Base-by-base conservation (phyloP, 495 filamentous ascomycete genomes). In the Venustampulla echinocandica region DNA sequence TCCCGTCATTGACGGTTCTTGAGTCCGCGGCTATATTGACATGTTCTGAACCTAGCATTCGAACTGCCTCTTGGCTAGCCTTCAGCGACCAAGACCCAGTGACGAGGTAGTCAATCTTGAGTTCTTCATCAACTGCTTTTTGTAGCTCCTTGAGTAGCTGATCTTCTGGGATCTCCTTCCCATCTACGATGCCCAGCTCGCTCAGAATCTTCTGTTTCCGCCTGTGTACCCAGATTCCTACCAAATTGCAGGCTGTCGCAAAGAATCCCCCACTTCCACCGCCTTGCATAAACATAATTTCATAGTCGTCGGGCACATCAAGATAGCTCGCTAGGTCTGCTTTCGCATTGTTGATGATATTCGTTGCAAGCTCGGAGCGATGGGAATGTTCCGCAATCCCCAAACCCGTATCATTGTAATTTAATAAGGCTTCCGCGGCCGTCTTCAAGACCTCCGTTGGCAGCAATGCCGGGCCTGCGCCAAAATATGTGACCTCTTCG, bases 31-130 rank as follows among this genome's bases (percentile, higher is more conserved):
- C 87, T 25, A 95, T 63, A 62, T 95, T 94, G 57, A 93, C 81
- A 50, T 86, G 73, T 59, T 84, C 76, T 6, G 79, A 66, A 3
- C 90, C 90, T 0, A 93, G 61, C 2, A 97, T 64, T 28, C 87
- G 71, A 19, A 69, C 67, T 19, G 87, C 88, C 64, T 96, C 90
- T 63, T 90, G 83, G 34, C 76, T 81, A n/a, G 88, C 89, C 65
- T 97, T 95, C 51, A 85, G 70, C 22, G 85, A 90, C 90, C 92
- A 95, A n/a, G 79, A 77, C 47, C 90, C 90, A 28, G 92, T 94
- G 27, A 95, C 83, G 14, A 95, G 69, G 62, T 97, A 97, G 62
- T 95, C 92, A 15, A 92, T 62, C 61, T 79, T 81, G 59, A 94
- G 61, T 30, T 84, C 76, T 30, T 76, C 63, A 38, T 79, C 68